Evolutionary conservation across 192 early-diverging fungal genomes (phyloP).

Genomic region (Umbelopsis vinacea): DNA sequence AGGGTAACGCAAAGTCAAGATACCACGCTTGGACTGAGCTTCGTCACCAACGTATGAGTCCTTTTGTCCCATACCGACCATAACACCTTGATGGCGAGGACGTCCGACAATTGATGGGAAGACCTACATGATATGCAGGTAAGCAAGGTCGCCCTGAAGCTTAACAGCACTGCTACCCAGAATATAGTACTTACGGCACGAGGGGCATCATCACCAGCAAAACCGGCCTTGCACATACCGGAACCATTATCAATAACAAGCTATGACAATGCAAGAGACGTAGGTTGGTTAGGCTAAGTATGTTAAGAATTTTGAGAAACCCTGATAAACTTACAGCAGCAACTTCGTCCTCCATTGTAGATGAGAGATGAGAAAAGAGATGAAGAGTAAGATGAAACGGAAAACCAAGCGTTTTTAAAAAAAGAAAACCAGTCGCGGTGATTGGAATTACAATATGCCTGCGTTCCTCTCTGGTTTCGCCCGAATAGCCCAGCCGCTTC

Average conservation of each 20-base stretch:
- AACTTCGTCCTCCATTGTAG: slow-evolving; percentile 77
- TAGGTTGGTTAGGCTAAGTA: background rate
- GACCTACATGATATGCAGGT: slow-evolving; percentile 40
- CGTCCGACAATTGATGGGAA: slow-evolving; percentile 87
- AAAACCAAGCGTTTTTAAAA: slow-evolving; percentile 7
- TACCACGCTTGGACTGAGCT: slow-evolving; percentile 90
- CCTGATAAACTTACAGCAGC: slow-evolving; percentile 68
- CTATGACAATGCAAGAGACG: slow-evolving; percentile 44
- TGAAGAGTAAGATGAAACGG: slow-evolving; percentile 6
- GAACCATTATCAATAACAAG: slow-evolving; percentile 93
- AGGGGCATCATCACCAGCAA: slow-evolving; percentile 90
- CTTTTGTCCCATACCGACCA: slow-evolving; percentile 93
- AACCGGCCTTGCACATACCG: slow-evolving; percentile 95
- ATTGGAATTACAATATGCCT: slow-evolving; percentile 22
- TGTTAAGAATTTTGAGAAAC: background rate
- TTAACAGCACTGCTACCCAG: background rate
- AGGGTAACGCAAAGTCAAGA: slow-evolving; percentile 85
- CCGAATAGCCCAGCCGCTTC: background rate
- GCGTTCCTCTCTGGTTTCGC: background rate
- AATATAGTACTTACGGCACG: slow-evolving; percentile 67
- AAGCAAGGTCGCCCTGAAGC: background rate
- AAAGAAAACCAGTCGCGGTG: slow-evolving; percentile 12
- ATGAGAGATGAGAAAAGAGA: slow-evolving; percentile 25
- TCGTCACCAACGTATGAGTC: slow-evolving; percentile 91
- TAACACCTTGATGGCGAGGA: slow-evolving; percentile 85